Conservation (phyloP, 768 basidiomycete species). For the Phylloporus rhodoxanthus region DNA sequence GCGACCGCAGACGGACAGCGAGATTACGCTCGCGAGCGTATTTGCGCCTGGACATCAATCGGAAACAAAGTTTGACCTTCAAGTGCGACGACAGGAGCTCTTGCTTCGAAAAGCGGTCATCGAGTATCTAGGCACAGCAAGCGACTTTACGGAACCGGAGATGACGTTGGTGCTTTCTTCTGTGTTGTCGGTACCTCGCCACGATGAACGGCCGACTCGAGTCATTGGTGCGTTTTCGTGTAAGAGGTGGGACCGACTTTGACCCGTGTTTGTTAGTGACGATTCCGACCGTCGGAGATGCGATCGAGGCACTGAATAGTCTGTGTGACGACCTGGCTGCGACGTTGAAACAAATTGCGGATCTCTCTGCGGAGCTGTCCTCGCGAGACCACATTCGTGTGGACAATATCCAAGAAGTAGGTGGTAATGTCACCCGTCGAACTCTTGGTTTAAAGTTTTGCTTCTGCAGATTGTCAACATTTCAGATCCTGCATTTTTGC, state of each 20-base stretch:
- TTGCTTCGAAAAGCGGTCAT: slow-evolving; percentile 57
- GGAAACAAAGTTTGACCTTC: slow-evolving; percentile 54
- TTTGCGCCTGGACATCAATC: slow-evolving; percentile 51
- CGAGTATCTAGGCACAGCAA: slow-evolving; percentile 63
- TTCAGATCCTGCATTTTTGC: slow-evolving; percentile 50
- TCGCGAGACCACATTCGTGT: slow-evolving; percentile 66
- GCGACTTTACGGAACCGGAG: slow-evolving; percentile 75
- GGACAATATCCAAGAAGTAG: slow-evolving; percentile 69
- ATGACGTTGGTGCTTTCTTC: slow-evolving; percentile 70
- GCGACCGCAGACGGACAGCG: slow-evolving; percentile 60
- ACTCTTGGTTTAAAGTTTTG: not conserved
- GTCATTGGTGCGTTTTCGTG: slow-evolving; percentile 46
- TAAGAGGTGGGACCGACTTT: not conserved
- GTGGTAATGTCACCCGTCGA: slow-evolving; percentile 4
- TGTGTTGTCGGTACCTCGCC: slow-evolving; percentile 49
- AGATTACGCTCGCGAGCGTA: slow-evolving; percentile 49
- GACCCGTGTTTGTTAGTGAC: slow-evolving; percentile 42
- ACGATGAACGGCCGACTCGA: slow-evolving; percentile 52
- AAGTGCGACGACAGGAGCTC: slow-evolving; percentile 49
- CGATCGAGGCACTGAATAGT: slow-evolving; percentile 58
- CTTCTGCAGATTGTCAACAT: slow-evolving; percentile 41
- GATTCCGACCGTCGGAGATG: slow-evolving; percentile 70
- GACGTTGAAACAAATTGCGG: slow-evolving; percentile 59
- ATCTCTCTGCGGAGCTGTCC: slow-evolving; percentile 63
- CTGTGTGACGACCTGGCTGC: slow-evolving; percentile 57